Conservation (phyloP, 768 basidiomycete genomes). For the Pleurotus cornucopiae region DNA sequence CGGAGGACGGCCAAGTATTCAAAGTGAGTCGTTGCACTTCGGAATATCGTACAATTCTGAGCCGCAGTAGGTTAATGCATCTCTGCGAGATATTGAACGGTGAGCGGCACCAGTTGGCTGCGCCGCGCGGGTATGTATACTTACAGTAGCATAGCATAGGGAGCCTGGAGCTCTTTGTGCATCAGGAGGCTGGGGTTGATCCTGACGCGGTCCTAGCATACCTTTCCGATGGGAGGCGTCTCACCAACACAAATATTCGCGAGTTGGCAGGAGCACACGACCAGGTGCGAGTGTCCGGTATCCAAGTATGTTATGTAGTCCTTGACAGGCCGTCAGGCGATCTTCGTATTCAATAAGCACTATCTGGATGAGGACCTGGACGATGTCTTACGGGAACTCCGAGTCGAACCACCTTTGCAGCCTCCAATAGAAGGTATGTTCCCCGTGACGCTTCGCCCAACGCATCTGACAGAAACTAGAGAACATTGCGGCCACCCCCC, state of each 20-base stretch:
- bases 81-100: conserved; percentile 77
- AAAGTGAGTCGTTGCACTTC: conserved; percentile 35
- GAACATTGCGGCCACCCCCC: conserved; percentile 63
- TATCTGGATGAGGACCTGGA: conserved; percentile 70
- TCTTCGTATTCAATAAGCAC: conserved; percentile 82
- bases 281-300: conserved; percentile 47
- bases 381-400: conserved; percentile 62
- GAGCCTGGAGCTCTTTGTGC: conserved; percentile 67
- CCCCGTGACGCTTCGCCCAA: background rate
- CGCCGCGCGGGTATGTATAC: no score
- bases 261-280: conserved; percentile 73
- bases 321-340: conserved; percentile 36
- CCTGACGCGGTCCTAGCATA: conserved; percentile 71
- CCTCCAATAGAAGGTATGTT: conserved; percentile 67
- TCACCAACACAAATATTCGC: conserved; percentile 66
- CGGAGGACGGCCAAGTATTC: conserved; percentile 59
- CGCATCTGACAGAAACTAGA: conserved; percentile 31
- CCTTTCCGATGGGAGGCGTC: conserved; percentile 72
- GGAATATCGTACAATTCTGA: background rate
- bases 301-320: background rate
- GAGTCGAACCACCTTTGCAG: conserved; percentile 55
- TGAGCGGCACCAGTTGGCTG: conserved; percentile 20
- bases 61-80: conserved; percentile 47
- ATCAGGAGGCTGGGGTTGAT: conserved; percentile 68
- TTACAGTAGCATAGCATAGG: conserved; percentile 39